Percentiles rank a stretch among this genome's conserved stretches.
Evolutionary conservation across 768 basidiomycete genomes (phyloP).

Genomic region (Glaciozyma antarctica): DNA sequence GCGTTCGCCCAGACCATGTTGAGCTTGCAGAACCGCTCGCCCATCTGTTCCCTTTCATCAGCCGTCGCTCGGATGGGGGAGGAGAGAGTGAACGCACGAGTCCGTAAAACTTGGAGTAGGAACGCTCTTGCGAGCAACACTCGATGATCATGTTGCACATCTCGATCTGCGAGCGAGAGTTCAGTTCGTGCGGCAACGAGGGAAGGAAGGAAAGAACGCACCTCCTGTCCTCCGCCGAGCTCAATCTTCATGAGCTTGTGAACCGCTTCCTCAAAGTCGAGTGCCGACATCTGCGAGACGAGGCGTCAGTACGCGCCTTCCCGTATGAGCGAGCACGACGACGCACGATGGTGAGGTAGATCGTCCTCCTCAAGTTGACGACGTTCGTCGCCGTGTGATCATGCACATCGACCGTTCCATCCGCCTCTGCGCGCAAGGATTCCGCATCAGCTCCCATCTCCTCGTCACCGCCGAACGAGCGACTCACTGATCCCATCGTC

Average conservation of each 20-base stretch:
- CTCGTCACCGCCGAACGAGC: too few species aligned
- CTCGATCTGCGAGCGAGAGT: constrained; percentile 58
- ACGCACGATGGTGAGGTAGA: constrained; percentile 74
- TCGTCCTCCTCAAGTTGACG: constrained; percentile 83
- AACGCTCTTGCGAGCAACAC: constrained; percentile 98
- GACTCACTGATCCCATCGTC: constrained; percentile 45
- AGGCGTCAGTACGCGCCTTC: too few species aligned
- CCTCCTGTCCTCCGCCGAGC: constrained; percentile 86
- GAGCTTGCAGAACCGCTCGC: constrained; percentile 92
- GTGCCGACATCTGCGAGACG: constrained; percentile 47
- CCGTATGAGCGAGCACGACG: too few species aligned
- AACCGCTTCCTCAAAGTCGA: constrained; percentile 75
- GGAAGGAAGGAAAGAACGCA: constrained; percentile 39
- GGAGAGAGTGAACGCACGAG: constrained; percentile 39
- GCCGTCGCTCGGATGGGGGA: too few species aligned
- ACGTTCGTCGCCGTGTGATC: constrained; percentile 92
- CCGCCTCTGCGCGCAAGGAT: constrained; percentile 44
- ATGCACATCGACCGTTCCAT: constrained; percentile 78
- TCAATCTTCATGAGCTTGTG: constrained; percentile 94
- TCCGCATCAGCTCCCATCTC: not conserved
- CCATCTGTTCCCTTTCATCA: constrained; percentile 43
- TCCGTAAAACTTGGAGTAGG: constrained; percentile 95
- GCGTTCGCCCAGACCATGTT: constrained; percentile 88
- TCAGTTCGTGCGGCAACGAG: not conserved
- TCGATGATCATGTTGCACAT: constrained; percentile 98